Evolutionary conservation across 345 rosid species (phyloP), one percentile per base, ranked within the genome.

Genomic region (Sisymbrium irio): DNA sequence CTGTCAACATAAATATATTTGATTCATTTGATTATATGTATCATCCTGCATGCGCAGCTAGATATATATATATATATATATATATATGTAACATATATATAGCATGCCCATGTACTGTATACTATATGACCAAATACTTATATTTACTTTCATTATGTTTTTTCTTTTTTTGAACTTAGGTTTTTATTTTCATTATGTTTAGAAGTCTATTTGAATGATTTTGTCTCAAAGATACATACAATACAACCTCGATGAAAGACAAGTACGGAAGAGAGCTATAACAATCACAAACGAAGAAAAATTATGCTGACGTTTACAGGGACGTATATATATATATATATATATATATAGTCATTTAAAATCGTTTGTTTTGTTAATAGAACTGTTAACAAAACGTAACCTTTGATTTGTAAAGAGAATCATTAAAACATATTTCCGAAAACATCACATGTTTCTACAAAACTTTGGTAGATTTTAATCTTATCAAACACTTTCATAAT

Each of bases 1-100:
- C 79, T 76, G 79, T 76, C 79, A 55, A 44, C 53, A 62, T 69
- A 36, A 62, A 17, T 62, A 42, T 58, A 69, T 76, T 61, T 76
- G 45, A 68, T 60, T 17, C 74, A 67, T 51, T 30, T 74, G 7
- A 59, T 58, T 59, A 27, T n/a, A 20, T 28, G 30, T 47, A 18
- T 61, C 27, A 49, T 47, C 27, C 28, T 51, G 28, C 19, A 47
- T 53, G 14, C 42, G 18, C 42, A 25, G 36, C 18, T 44, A 42
- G 9, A 5, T n/a, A 44, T 0, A 33, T 11, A 51, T 14, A 22
- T 61, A 22, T 22, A 22, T 1, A 27, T 54, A 33, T 3, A 33
- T 7, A 51, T 14, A 22, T 61, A 22, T 22, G 20, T 5, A 7
- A 22, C 25, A 22, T 1, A 27, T 54, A 33, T 3, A 33, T 7